phyloP scores from a whole-genome alignment of 2,329 filamentous ascomycete genomes.

The Exophiala oligosperma region DNA sequence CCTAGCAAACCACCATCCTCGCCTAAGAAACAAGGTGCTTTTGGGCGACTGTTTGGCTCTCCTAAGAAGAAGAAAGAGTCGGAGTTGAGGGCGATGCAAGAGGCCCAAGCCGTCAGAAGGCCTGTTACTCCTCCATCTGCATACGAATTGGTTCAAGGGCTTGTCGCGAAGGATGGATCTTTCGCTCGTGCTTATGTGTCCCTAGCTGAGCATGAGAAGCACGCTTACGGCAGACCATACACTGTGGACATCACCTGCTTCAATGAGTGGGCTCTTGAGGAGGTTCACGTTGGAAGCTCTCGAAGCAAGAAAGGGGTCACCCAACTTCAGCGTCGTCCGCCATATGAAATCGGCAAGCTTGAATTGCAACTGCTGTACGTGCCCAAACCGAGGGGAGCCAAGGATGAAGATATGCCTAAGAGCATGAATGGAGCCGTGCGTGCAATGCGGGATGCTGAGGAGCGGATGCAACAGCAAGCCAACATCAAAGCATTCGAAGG shows the following conservation, averaged over 20 bases:
- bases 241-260: constrained; percentile 90
- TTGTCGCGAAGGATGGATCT: constrained; percentile 87
- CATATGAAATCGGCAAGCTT: constrained; percentile 95
- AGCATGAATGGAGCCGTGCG: constrained; percentile 97
- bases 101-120: constrained; percentile 65
- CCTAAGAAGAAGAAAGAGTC: constrained; percentile 94
- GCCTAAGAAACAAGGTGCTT: constrained; percentile 76
- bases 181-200: constrained; percentile 94
- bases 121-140: constrained; percentile 30
- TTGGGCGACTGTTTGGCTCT: constrained; percentile 88
- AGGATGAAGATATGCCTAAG: constrained; percentile 97
- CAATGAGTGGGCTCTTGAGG: constrained; percentile 97
- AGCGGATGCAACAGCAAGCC: constrained; percentile 55
- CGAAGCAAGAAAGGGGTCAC: constrained; percentile 86
- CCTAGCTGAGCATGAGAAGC: constrained; percentile 85
- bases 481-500: constrained; percentile 65
- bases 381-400: constrained; percentile 80
- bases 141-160: constrained; percentile 52
- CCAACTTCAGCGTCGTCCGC: constrained; percentile 74
- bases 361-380: constrained; percentile 94
- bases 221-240: constrained; percentile 85
- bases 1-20: constrained; percentile 51
- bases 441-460: constrained; percentile 87
- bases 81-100: constrained; percentile 79
- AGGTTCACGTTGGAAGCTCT: constrained; percentile 76